Percentiles rank a stretch among this genome's conserved stretches.
phyloP scores from a whole-genome alignment of 352 stramenopile species.

The Phytopythium kandeliae region DNA sequence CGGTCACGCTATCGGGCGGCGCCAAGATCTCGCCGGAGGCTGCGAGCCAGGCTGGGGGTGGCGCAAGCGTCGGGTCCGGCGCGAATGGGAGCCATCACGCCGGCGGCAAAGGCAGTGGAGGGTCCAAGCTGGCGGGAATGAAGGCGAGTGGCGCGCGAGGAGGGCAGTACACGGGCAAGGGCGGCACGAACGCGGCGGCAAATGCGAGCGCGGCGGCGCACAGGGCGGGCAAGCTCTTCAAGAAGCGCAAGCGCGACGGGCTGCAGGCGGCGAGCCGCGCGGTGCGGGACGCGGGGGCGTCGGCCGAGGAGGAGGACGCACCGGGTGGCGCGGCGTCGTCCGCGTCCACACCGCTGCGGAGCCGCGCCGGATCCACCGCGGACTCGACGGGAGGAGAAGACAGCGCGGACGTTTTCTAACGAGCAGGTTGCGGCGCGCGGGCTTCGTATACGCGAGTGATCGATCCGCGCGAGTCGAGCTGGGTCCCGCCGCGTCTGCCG shows the following conservation, averaged over 20 bases:
- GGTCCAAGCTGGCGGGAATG: conserved; percentile 18
- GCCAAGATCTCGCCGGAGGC: conserved; percentile 13
- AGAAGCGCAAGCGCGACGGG: conserved; percentile 48
- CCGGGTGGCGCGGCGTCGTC: conserved; percentile 15
- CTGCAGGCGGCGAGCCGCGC: conserved; percentile 3
- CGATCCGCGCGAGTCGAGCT: background rate
- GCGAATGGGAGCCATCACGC: background rate
- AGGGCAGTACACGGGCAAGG: conserved; percentile 15
- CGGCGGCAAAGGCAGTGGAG: conserved; percentile 11
- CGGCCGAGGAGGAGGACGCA: conserved; percentile 6
- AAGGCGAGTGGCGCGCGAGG: conserved; percentile 16
- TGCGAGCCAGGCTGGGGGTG: background rate
- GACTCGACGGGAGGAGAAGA: conserved; percentile 25
- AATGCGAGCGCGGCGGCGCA: background rate
- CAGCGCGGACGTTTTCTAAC: conserved; percentile 53
- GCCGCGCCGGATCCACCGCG: conserved; percentile 1
- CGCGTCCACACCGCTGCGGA: conserved; percentile 5
- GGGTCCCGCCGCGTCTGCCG: too few relatives aligned
- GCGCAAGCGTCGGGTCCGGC: conserved; percentile 7
- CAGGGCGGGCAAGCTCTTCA: conserved; percentile 17
- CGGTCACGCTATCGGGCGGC: conserved; percentile 33
- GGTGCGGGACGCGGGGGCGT: conserved; percentile 3
- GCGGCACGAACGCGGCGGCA: background rate
- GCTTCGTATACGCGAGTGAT: conserved; percentile 1
- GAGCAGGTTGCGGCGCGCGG: background rate